These are phyloP conservation scores for Chlorella sp. DNA, from an alignment of 139 green algal genomes.

Conservation along the genomic window DNA sequence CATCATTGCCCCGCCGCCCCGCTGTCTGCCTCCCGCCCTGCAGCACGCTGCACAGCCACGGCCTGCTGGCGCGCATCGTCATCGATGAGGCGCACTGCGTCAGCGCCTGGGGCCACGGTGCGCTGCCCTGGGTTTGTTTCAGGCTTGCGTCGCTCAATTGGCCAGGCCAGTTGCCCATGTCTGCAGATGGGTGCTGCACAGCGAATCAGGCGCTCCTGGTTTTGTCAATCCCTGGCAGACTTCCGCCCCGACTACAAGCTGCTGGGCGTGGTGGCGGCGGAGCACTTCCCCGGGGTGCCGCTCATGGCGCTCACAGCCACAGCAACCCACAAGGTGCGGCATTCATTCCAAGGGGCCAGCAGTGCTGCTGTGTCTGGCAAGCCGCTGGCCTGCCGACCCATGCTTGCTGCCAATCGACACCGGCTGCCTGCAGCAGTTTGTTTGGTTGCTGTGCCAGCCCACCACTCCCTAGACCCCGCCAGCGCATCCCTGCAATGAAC, in stretches of 20 bases:
- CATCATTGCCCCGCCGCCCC: not conserved
- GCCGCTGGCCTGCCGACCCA: not conserved
- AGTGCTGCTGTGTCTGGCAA: too few species aligned
- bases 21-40: not conserved
- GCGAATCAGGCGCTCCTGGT: too few species aligned
- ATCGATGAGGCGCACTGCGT: slow-evolving; percentile 89
- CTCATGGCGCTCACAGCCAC: slow-evolving; percentile 82
- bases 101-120: slow-evolving; percentile 74
- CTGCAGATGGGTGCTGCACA: too few species aligned
- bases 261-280: slow-evolving; percentile 58
- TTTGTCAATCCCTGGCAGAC: slow-evolving; percentile 46
- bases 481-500: too few species aligned
- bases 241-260: slow-evolving; percentile 84
- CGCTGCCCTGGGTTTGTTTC: too few species aligned
- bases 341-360: too few species aligned
- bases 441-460: too few species aligned
- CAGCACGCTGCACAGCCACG: slow-evolving; percentile 29
- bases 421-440: not conserved
- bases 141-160: too few species aligned
- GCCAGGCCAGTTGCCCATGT: too few species aligned
- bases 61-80: slow-evolving; percentile 72
- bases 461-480: too few species aligned
- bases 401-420: not conserved
- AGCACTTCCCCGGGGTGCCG: slow-evolving; percentile 62
- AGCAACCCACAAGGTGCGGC: slow-evolving; percentile 57